A percentile compares a stretch with the other conserved stretches of the same genome.
Evolutionary conservation across 164 flowering plant genomes (phyloP).

Genomic region (Nelumbo lutea): DNA sequence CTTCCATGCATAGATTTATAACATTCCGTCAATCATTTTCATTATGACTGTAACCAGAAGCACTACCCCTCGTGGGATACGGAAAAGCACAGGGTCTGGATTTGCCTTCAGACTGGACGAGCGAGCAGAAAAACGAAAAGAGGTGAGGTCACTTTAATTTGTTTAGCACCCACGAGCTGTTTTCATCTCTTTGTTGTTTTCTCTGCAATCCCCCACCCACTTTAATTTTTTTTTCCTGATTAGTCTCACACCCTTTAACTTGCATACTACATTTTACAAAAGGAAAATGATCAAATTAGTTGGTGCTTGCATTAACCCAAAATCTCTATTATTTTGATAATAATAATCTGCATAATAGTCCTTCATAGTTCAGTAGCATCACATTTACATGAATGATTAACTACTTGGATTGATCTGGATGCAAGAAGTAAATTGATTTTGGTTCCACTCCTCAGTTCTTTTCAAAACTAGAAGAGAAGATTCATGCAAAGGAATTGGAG

Average conservation of each 20-base stretch:
- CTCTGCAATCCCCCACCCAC: background rate
- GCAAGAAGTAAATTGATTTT: background rate
- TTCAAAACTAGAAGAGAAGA: slow-evolving; percentile 77
- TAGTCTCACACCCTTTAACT: no score
- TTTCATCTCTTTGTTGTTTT: background rate
- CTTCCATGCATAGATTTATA: no score
- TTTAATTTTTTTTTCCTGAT: no score
- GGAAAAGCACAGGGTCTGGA: slow-evolving; percentile 41
- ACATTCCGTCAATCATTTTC: background rate
- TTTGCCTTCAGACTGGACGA: slow-evolving; percentile 78
- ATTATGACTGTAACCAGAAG: slow-evolving; percentile 25
- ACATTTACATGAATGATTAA: no score
- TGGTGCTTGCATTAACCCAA: no score
- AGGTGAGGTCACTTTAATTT: slow-evolving; percentile 36
- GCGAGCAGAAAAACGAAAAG: slow-evolving; percentile 83
- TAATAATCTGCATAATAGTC: no score
- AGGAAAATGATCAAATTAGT: no score
- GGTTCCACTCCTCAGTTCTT: slow-evolving; percentile 44
- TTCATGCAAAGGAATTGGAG: slow-evolving; percentile 69
- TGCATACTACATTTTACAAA: no score
- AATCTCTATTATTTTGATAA: no score
- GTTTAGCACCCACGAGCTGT: background rate
- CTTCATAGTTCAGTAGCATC: no score
- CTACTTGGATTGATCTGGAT: background rate
- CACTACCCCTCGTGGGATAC: slow-evolving; percentile 37